A percentile compares a stretch with the other conserved stretches of the same genome.
These are phyloP conservation scores for Backusella circina DNA, from an alignment of 192 early-diverging fungal species.

Conservation along the genomic window DNA sequence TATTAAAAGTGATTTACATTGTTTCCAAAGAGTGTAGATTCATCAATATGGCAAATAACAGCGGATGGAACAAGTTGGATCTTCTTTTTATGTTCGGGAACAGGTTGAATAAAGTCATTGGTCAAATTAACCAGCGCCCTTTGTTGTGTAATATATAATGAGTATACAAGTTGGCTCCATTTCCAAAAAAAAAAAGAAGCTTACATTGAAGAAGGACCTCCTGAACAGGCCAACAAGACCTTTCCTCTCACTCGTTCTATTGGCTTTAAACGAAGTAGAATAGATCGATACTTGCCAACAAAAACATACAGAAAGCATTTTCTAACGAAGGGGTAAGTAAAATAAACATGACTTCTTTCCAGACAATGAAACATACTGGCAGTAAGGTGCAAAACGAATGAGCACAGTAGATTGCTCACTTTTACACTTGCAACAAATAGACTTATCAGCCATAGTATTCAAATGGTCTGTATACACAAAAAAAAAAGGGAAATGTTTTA, in stretches of 20 bases:
- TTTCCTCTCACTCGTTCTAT: conserved; percentile 42
- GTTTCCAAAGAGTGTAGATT: conserved; percentile 52
- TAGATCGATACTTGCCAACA: conserved; percentile 66
- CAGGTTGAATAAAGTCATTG: conserved; percentile 52
- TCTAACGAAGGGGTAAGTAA: neutral
- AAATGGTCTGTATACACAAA: too few relatives aligned
- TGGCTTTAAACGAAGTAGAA: conserved; percentile 49
- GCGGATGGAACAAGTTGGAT: conserved; percentile 56
- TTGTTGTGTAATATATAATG: neutral
- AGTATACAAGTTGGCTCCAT: too few relatives aligned
- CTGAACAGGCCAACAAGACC: conserved; percentile 81
- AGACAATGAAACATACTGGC: conserved; percentile 51
- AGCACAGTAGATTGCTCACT: conserved; percentile 54
- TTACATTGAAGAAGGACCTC: conserved; percentile 78
- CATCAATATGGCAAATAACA: conserved; percentile 79
- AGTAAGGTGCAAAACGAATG: conserved; percentile 72
- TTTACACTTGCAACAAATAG: conserved; percentile 79
- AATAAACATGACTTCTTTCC: neutral
- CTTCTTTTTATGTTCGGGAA: conserved; percentile 54
- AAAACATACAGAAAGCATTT: conserved; percentile 67
- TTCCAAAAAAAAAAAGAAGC: too few relatives aligned
- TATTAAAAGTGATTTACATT: conserved; percentile 5
- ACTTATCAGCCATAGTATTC: conserved; percentile 2
- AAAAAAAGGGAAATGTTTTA: too few relatives aligned
- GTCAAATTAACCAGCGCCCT: conserved; percentile 67